Evolutionary conservation across 495 filamentous ascomycete genomes (phyloP), one percentile per base, ranked within the genome.

Genomic region (Neurospora sp.): DNA sequence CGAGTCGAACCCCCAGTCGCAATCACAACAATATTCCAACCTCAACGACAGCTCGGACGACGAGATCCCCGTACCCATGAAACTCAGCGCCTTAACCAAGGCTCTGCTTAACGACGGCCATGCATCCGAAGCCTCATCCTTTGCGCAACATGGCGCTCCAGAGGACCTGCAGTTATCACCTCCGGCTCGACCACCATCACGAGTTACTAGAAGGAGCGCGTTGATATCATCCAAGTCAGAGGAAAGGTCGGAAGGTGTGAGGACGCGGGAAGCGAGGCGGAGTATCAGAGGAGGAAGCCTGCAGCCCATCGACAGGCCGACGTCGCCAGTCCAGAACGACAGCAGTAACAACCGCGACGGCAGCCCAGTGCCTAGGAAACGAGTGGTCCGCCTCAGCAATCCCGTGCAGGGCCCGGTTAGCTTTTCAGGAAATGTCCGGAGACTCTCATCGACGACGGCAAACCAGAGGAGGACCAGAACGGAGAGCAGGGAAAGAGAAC

Each of bases 71-170:
- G 84, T 89, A 35, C 91, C 91, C 73, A 92, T 93, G 81, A 93
- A 91, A 79, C 89, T 93, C 76, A 94, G 91, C 76, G 92, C 92
- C 41, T 86, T 91, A 42, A 92, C 91, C 10, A 93, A 93, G 76
- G 91, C 91, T 31, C 82, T 94, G 14, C 83, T 94, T 8, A 89
- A 91, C 71, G 90, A 90, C 75, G 88, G 89, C 69, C 87, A 87
- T 38, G 73, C 39, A 31, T 75, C 77, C 0, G 72, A 74, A 11
- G 73, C 69, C 6, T 68, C 69, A 8, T 73, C 75, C 10, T 40
- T 40, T 35, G 69, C 20, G 35, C 76, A 39, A 39, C 72, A 69
- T 10, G 87, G 71, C 73, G 81, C 48, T 74, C 83, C 18, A 85
- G 68, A 82, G 88, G 68, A 87, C 86, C 77, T 87, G 85, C 77